Percentiles rank a stretch among this genome's conserved stretches.
Evolutionary conservation across 768 basidiomycete genomes (phyloP).

Genomic region (Gloeostereum incarnatum): DNA sequence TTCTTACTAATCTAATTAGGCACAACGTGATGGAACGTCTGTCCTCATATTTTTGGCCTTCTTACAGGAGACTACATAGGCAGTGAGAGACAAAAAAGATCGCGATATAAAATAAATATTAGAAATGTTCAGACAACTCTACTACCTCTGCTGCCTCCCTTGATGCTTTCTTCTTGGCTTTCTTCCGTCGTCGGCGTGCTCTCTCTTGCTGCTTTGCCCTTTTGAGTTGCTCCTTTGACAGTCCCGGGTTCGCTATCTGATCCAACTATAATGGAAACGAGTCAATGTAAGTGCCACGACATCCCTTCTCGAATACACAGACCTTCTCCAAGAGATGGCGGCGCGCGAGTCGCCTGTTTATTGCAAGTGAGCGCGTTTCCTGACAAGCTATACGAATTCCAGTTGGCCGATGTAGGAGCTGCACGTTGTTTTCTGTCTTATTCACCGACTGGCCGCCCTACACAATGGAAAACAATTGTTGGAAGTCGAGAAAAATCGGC

Average conservation of each 20-base stretch:
- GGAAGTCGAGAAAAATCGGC: constrained; percentile 11
- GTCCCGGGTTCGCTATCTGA: constrained; percentile 60
- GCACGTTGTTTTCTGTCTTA: constrained; percentile 89
- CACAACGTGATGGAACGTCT: too few relatives aligned
- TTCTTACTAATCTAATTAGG: too few relatives aligned
- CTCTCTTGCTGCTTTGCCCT: constrained; percentile 70
- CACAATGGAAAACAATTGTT: constrained; percentile 15
- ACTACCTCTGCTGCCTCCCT: too few relatives aligned
- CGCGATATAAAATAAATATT: too few relatives aligned
- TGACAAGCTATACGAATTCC: constrained; percentile 84
- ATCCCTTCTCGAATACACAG: constrained; percentile 23
- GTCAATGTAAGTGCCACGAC: constrained; percentile 11
- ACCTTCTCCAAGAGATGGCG: constrained; percentile 70
- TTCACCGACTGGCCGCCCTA: constrained; percentile 94
- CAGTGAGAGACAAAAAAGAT: too few relatives aligned
- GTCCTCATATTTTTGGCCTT: too few relatives aligned
- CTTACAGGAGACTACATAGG: too few relatives aligned
- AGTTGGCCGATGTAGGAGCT: constrained; percentile 82
- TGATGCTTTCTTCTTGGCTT: constrained; percentile 76
- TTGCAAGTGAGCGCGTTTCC: constrained; percentile 74
- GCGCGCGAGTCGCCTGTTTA: constrained; percentile 75
- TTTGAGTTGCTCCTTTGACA: constrained; percentile 60
- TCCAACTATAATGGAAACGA: constrained; percentile 46
- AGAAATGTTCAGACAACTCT: too few relatives aligned
- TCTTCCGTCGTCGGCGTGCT: constrained; percentile 67